A percentile compares a stretch with the other conserved stretches of the same genome.
Evolutionary conservation across 1,284 basidiomycete genomes (phyloP).

Genomic region (Puccinia brachypodii): DNA sequence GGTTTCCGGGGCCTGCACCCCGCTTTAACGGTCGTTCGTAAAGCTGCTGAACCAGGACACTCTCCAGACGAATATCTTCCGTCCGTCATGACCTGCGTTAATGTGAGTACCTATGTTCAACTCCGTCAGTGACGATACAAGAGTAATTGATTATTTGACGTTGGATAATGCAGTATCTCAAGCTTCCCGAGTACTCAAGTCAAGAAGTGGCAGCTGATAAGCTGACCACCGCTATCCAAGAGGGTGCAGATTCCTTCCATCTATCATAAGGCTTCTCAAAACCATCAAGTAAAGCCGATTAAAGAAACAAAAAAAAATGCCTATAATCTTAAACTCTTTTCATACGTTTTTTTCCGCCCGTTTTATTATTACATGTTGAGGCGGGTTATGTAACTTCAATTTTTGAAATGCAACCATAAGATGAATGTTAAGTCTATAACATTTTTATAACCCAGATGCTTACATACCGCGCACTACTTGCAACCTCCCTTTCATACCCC

Average conservation of each 20-base stretch:
- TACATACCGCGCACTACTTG: too few relatives aligned
- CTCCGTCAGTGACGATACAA: too few relatives aligned
- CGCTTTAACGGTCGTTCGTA: constrained; percentile 91
- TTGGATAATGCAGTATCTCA: constrained; percentile 65
- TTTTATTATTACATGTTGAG: constrained; percentile 3
- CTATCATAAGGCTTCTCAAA: constrained; percentile 70
- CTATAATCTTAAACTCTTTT: neutral
- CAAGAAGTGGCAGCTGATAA: constrained; percentile 78
- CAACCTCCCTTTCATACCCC: too few relatives aligned
- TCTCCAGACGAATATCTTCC: constrained; percentile 92
- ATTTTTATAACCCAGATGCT: too few relatives aligned
- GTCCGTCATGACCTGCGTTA: constrained; percentile 98
- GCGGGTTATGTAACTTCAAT: neutral
- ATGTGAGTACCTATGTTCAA: constrained; percentile 58
- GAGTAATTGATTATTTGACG: neutral
- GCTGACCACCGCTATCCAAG: constrained; percentile 75
- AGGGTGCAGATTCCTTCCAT: constrained; percentile 92
- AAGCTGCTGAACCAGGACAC: constrained; percentile 86
- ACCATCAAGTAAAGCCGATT: neutral
- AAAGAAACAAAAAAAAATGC: neutral
- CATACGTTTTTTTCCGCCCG: neutral
- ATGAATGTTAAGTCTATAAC: neutral
- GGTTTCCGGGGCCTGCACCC: constrained; percentile 95
- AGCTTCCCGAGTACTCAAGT: constrained; percentile 86
- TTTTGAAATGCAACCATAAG: neutral